phyloP scores from a whole-genome alignment of 2,329 filamentous ascomycete genomes.

The Rutstroemia sp. region DNA sequence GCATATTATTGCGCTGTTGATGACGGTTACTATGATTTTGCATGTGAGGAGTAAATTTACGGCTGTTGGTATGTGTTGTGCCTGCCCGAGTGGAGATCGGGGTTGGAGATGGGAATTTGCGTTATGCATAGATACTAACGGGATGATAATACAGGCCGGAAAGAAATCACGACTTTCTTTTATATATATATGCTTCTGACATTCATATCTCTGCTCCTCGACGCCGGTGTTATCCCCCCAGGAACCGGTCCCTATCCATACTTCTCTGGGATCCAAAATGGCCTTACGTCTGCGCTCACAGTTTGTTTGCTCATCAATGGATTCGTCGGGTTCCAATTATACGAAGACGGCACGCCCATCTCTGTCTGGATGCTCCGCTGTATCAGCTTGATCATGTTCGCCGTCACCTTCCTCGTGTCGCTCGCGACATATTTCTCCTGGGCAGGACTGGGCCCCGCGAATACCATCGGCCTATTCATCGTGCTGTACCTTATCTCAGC shows the following conservation, averaged over 20 bases:
- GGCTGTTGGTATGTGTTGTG: slow-evolving; percentile 66
- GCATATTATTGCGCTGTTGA: slow-evolving; percentile 82
- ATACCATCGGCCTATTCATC: slow-evolving; percentile 83
- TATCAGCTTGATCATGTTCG: slow-evolving; percentile 72
- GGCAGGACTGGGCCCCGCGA: slow-evolving; percentile 77
- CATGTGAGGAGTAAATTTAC: slow-evolving; percentile 98
- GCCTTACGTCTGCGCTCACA: slow-evolving; percentile 76
- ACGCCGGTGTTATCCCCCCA: slow-evolving; percentile 85
- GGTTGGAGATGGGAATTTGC: neutral
- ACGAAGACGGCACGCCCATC: slow-evolving; percentile 90
- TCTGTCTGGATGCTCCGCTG: slow-evolving; percentile 89
- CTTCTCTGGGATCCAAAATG: slow-evolving; percentile 82
- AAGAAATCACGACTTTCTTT: slow-evolving; percentile 81
- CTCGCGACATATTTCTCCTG: slow-evolving; percentile 89
- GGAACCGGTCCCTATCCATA: slow-evolving; percentile 77
- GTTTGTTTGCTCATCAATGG: slow-evolving; percentile 92
- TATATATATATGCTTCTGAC: slow-evolving; percentile 92
- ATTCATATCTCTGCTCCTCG: slow-evolving; percentile 80
- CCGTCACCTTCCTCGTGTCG: slow-evolving; percentile 78
- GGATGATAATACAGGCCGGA: slow-evolving; percentile 40
- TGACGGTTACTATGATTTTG: slow-evolving; percentile 96
- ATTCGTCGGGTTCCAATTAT: slow-evolving; percentile 96
- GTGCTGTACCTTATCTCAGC: slow-evolving; percentile 89
- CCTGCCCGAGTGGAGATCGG: too few species aligned
- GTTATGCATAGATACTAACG: slow-evolving; percentile 13